Base-by-base conservation (phyloP, 768 basidiomycete genomes). In the Leccinum disarticulatum region DNA sequence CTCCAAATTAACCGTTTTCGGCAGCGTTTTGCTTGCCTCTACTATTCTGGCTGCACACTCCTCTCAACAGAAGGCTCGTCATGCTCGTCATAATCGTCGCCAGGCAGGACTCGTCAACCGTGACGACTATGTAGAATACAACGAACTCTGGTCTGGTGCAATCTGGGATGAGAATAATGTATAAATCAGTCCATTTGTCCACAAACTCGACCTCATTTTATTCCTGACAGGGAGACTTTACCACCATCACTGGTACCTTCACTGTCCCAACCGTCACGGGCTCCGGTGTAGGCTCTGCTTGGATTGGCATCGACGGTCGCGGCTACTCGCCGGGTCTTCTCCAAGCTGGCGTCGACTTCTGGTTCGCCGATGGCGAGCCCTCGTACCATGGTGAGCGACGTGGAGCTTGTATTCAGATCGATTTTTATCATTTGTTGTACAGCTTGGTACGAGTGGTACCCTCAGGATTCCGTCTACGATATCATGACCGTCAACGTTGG, bases 381-480 rank as follows among this genome's bases (percentile, higher is more conserved):
- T 28, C 58, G 30, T 64, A 59, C 36, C 53, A 57, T 52, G 58
- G 61, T 59, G 15, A 55, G 63, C 17, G 27, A 48, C 41, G 6
- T 3, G 6, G 0, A 36, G 6, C 7, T 1, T n/a, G 14, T 9
- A 1, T 8, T 22, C 38, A 9, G 19, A 36, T 48, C 30, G 11
- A 6, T 50, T 57, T 28, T 61, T 25, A 61, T 43, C 1, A 3
- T 43, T 51, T 27, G 15, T 41, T 36, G n/a, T 46, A 53, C 36
- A 68, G 68, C 64, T 55, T 69, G 68, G 68, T 68, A 60, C 47
- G 61, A 69, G 22, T 70, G 61, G 68, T 61, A 48, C 57, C 64
- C 69, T 56, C 55, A 47, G 54, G 60, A 25, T 61, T 71, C 58
- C n/a, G 41, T 43, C 56, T 61, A 22, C 55, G 13, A 27, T 10